phyloP scores from a whole-genome alignment of 208 protist species.

The Histomonas meleagridis region DNA sequence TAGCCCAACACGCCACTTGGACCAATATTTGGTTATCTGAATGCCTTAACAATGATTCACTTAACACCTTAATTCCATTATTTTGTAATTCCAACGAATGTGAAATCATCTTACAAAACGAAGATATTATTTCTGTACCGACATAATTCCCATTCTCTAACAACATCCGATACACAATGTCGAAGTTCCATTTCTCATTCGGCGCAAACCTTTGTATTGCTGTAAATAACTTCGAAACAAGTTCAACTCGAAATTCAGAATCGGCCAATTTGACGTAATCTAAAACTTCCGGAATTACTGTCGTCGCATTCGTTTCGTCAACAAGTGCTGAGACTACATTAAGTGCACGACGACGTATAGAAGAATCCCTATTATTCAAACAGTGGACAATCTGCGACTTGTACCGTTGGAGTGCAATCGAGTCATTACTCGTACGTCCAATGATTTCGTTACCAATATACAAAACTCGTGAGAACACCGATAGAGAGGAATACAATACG shows the following conservation, averaged over 20 bases:
- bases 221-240: not conserved
- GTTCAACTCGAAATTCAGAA: not conserved
- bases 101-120: not conserved
- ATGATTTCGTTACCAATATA: not conserved
- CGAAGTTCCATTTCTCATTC: not conserved
- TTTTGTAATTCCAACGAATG: not conserved
- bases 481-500: slow-evolving; percentile 1
- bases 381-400: not conserved
- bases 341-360: slow-evolving; percentile 10
- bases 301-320: not conserved
- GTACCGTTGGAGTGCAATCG: not conserved
- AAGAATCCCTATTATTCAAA: not conserved
- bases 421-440: not conserved
- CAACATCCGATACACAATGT: not conserved
- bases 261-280: not conserved
- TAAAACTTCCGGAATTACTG: not conserved
- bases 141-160: slow-evolving; percentile 28
- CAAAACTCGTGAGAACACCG: not conserved
- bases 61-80: not conserved
- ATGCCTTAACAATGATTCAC: not conserved
- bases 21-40: not conserved
- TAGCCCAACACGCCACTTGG: not conserved
- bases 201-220: not conserved
- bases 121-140: not conserved
- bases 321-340: not conserved